These are phyloP conservation scores for Stromatinia cepivora DNA, from an alignment of 2,329 filamentous ascomycete species.

Conservation along the genomic window DNA sequence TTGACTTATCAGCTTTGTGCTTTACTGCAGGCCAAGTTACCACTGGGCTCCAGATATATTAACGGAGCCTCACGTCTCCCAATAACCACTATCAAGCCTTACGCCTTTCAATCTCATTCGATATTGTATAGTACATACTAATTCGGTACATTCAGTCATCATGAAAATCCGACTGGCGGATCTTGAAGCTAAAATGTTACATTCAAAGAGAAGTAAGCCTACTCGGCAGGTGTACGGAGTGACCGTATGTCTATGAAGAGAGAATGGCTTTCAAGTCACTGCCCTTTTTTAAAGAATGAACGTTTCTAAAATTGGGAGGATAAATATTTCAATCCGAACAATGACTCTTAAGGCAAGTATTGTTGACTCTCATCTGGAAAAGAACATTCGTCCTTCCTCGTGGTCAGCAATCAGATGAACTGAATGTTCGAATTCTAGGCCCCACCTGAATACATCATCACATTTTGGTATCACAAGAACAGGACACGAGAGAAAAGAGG, in stretches of 20 bases:
- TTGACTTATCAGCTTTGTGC: not conserved
- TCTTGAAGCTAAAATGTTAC: not conserved
- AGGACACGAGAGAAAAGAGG: conserved; percentile 12
- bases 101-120: not conserved
- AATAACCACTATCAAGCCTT: not conserved
- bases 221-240: not conserved
- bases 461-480: conserved; percentile 11
- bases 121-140: not conserved
- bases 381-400: not conserved
- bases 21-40: not conserved
- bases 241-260: not conserved
- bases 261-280: not conserved
- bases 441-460: conserved; percentile 12
- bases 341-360: not conserved
- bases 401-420: conserved; percentile 6
- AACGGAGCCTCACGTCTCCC: conserved; percentile 3
- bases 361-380: not conserved
- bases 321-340: not conserved
- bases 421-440: not conserved
- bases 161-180: not conserved
- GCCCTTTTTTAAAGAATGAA: not conserved
- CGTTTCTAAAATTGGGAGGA: not conserved
- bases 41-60: not conserved
- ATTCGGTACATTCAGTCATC: not conserved
- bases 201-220: not conserved